Evolutionary conservation across 495 filamentous ascomycete genomes (phyloP), one percentile per base, ranked within the genome.

Genomic region (Podospora conica): DNA sequence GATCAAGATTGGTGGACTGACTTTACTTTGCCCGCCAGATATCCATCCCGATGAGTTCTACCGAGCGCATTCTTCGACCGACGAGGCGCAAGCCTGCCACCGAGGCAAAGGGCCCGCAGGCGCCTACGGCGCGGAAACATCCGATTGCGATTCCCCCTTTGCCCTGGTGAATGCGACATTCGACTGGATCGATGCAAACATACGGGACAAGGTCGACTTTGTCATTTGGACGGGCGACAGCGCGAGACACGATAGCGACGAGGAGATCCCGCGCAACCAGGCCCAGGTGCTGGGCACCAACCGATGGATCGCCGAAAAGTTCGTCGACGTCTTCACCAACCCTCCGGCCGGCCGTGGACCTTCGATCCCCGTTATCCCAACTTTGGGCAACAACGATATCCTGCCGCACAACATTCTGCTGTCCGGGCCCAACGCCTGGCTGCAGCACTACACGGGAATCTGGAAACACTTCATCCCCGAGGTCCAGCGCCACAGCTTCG

Each of bases 171-270:
- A 98, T 77, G 91, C 87, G 72, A 98, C 96, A 0, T 93, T 98
- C 75, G 83, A 86, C 65, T 99, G 95, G 95, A 90, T 99, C 62
- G 82, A 87, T n/a, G 82, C 87, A 27, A 89, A 97, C 69, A 71
- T 99, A 40, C 90, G 86, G 72, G 91, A 91, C 78, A 75, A 87
- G 11, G 84, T 99, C 61, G 95, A 99, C 77, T 99, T 99, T 73
- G 89, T 98, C 53, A 81, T 99, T 60, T 99, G 96, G 96, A 98
- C 96, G 0, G 95, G 95, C 63, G 95, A 99, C 75, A 96, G 91
- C 22, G 94, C 92, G 29, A 87, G 96, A 66, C 95, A 98, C 75
- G 95, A 97, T 76, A 96, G 89, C 77, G 95, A 98, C 72, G 92
- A 93, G 73, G 74, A 84, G 53, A 85, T 90, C 20, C 95, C 95